A percentile compares a stretch with the other conserved stretches of the same genome.
Evolutionary conservation across 2,329 filamentous ascomycete species (phyloP).

Genomic region (Nothomitra cinnamomea): DNA sequence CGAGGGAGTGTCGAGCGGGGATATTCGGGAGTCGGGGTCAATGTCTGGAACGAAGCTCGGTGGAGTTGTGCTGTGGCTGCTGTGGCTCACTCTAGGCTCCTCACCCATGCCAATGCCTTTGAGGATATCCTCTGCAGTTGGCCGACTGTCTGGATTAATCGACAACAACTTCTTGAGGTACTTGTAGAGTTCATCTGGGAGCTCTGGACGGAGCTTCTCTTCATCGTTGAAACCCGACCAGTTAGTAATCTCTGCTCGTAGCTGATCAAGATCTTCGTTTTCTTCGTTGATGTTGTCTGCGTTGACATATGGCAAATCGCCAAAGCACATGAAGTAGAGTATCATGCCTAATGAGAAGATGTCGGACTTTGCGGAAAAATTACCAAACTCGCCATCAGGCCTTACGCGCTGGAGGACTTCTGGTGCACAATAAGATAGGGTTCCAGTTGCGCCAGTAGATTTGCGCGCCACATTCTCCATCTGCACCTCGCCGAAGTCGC

Average conservation of each 20-base stretch:
- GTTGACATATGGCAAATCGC: constrained; percentile 64
- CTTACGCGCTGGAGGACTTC: constrained; percentile 61
- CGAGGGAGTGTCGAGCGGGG: constrained; percentile 4
- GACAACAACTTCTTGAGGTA: constrained; percentile 69
- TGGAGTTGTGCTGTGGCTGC: background rate
- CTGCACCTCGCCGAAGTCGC: constrained; percentile 96
- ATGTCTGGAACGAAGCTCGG: background rate
- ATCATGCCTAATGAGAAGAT: constrained; percentile 99
- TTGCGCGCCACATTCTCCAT: constrained; percentile 63
- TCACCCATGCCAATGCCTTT: constrained; percentile 52
- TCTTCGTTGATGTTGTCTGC: constrained; percentile 81
- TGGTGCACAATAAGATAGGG: constrained; percentile 92
- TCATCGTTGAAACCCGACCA: constrained; percentile 82
- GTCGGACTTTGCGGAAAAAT: constrained; percentile 94
- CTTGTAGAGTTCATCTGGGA: constrained; percentile 73
- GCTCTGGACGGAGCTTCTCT: constrained; percentile 55
- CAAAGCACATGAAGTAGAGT: constrained; percentile 94
- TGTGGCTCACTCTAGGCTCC: constrained; percentile 18
- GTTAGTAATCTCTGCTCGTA: constrained; percentile 68
- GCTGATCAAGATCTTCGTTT: constrained; percentile 70
- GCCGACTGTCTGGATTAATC: constrained; percentile 57
- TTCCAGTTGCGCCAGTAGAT: constrained; percentile 85
- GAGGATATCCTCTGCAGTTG: constrained; percentile 73
- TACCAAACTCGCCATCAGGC: constrained; percentile 56
- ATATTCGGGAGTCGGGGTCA: constrained; percentile 1